phyloP scores from a whole-genome alignment of 169 alveolate genomes.

The Plasmodium coatneyi region DNA sequence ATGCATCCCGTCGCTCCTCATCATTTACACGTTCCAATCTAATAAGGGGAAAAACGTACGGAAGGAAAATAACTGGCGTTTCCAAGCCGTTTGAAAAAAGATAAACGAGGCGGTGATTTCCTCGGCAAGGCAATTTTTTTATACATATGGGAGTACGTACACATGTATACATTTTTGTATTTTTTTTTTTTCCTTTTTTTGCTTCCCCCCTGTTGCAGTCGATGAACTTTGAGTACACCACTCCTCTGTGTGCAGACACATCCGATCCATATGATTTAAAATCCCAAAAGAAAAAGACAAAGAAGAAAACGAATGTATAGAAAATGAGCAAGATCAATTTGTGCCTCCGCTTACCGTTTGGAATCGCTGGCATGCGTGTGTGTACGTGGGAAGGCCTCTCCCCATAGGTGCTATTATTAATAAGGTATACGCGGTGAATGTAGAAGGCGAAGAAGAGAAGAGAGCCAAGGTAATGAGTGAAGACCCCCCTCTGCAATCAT shows the following conservation, averaged over 20 bases:
- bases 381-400: background rate
- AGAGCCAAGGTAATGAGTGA: background rate
- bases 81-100: background rate
- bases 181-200: background rate
- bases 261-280: conserved; percentile 41
- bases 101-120: background rate
- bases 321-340: background rate
- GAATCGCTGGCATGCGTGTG: background rate
- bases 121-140: background rate
- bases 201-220: background rate
- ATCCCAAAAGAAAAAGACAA: conserved; percentile 36
- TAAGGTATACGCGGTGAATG: background rate
- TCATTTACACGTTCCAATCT: conserved; percentile 44
- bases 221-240: conserved; percentile 26
- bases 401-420: background rate
- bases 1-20: conserved; percentile 58
- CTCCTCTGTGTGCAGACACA: conserved; percentile 59
- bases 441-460: background rate
- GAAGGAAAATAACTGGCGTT: background rate
- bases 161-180: background rate
- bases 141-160: background rate
- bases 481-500: background rate
- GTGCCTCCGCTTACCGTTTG: background rate
- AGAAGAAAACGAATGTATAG: background rate
- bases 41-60: conserved; percentile 45